These are phyloP conservation scores for Suillus fuscotomentosus DNA, from an alignment of 768 basidiomycete genomes.

Conservation along the genomic window DNA sequence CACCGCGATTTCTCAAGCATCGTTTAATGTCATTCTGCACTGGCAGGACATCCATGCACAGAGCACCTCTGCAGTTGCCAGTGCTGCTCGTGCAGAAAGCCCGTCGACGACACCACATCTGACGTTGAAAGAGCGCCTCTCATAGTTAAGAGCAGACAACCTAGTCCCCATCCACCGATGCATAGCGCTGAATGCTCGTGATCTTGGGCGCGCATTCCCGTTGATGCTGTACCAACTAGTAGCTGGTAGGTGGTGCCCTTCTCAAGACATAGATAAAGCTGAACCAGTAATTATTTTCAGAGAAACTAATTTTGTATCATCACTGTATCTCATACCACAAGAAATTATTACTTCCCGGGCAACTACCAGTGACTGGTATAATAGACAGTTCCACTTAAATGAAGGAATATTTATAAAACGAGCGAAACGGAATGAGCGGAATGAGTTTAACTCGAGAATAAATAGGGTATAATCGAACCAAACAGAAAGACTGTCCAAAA, in stretches of 20 bases:
- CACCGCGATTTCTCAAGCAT: not conserved
- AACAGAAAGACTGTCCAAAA: not conserved
- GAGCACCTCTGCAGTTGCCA: conserved; percentile 22
- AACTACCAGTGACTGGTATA: not conserved
- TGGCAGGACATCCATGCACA: conserved; percentile 22
- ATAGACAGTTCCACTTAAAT: not conserved
- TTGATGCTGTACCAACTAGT: not conserved
- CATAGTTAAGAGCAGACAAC: conserved; percentile 19
- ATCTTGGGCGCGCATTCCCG: not conserved
- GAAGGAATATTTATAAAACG: not conserved
- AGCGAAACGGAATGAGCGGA: not conserved
- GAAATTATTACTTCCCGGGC: not conserved
- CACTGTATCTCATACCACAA: not conserved
- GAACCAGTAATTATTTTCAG: not conserved
- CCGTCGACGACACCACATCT: not conserved
- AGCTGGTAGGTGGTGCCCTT: not conserved
- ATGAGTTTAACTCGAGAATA: not conserved
- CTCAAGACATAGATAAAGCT: not conserved
- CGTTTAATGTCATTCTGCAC: not conserved
- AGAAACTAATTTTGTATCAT: not conserved
- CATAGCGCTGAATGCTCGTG: not conserved
- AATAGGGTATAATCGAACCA: not conserved
- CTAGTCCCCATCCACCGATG: conserved; percentile 25
- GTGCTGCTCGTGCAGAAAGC: conserved; percentile 9
- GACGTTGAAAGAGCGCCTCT: conserved; percentile 20